Evolutionary conservation across 108 stramenopile species (phyloP), one percentile per base, ranked within the genome.

Genomic region (Nitzschia putrida): DNA sequence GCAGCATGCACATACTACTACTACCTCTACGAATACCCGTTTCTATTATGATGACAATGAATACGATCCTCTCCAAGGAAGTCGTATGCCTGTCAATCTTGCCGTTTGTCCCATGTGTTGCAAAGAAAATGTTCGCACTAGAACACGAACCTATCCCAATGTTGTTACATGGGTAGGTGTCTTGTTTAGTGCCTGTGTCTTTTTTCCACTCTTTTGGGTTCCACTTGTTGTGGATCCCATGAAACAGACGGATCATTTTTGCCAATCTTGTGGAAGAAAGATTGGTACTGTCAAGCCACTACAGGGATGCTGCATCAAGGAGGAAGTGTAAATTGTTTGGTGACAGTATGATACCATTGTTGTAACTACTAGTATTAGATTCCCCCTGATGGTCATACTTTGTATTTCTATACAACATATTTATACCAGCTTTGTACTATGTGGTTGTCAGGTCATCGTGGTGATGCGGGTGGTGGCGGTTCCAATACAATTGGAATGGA

Each of bases 181-280:
- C 16, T 67, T 22, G 7, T 37, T 75, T 16, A 13, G 54, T 3
- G 57, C 47, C 18, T 22, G 20, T n/a, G 61, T 75, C 40, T 75
- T 75, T 18, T 69, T 56, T 20, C 68, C 69, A 37, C 43, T 70
- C 11, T 68, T 18, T 52, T 70, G 68, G 74, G 40, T 75, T 37
- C 74, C 68, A 5, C 50, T 75, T 13, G 69, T 75, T 11, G 25
- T 64, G 0, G 74, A 75, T 57, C 25, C 66, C 16, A 64, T 64
- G 63, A 73, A 73, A 37, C 60, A 64, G 38, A 73, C 72, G 3
- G 72, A 73, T 65, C 72, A 73, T 24, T 73, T 43, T 54, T 73
- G 72, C 54, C 72, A 64, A 47, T 21, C 13, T 3, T 73, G 72
- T 57, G 43, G 54, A 16, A 60, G 45, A 12, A 73, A 73, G 42